Percentiles rank a stretch among this genome's conserved stretches.
These are phyloP conservation scores for Colletotrichum echinochloae DNA, from an alignment of 2,329 filamentous ascomycete genomes.

Conservation along the genomic window DNA sequence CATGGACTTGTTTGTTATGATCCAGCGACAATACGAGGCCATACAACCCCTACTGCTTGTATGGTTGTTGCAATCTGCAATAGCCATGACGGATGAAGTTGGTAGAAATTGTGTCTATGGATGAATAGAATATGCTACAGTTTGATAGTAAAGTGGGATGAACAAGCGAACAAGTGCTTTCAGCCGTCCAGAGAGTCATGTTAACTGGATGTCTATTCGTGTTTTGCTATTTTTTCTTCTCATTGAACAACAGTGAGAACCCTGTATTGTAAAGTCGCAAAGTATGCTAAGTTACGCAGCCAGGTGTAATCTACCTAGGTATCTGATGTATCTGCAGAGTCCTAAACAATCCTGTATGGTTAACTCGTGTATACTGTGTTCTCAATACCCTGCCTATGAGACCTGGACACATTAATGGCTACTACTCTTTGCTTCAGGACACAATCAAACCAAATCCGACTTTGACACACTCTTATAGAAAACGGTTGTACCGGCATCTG, in stretches of 20 bases:
- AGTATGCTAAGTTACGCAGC: background rate
- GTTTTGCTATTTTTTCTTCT: background rate
- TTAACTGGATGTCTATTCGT: constrained; percentile 37
- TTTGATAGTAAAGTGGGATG: background rate
- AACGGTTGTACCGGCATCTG: constrained; percentile 58
- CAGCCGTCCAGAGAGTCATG: background rate
- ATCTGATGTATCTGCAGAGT: background rate
- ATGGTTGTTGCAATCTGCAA: too few relatives aligned
- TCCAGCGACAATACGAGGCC: too few relatives aligned
- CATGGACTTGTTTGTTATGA: too few relatives aligned
- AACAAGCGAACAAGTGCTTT: background rate
- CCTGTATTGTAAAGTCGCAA: too few relatives aligned
- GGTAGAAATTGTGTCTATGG: too few relatives aligned
- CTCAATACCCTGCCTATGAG: background rate
- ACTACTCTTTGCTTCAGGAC: background rate
- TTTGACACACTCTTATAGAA: background rate
- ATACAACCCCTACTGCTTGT: too few relatives aligned
- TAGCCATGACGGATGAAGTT: too few relatives aligned
- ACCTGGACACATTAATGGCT: background rate
- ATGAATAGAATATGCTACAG: too few relatives aligned
- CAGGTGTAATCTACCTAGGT: background rate
- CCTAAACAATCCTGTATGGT: background rate
- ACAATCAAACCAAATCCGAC: background rate
- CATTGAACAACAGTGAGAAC: too few relatives aligned
- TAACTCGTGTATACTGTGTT: background rate